These are phyloP conservation scores for Cryphonectria naterciae DNA, from an alignment of 2,329 filamentous ascomycete species.

Conservation along the genomic window DNA sequence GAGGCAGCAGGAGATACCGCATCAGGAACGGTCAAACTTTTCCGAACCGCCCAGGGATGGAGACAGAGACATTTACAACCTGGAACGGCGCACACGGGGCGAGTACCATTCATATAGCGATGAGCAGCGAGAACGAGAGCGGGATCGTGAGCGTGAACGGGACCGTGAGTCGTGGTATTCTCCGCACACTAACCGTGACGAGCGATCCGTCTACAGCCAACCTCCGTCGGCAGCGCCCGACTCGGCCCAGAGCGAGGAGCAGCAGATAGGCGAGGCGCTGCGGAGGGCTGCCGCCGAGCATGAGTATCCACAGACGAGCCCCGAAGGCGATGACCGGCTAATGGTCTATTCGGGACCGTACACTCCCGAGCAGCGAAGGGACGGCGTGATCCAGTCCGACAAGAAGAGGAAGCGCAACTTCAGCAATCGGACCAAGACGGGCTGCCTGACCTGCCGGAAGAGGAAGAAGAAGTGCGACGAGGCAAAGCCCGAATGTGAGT, in stretches of 20 bases:
- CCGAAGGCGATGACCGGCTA: constrained; percentile 56
- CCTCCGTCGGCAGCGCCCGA: constrained; percentile 50
- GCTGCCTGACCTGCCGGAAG: constrained; percentile 87
- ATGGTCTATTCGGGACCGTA: constrained; percentile 48
- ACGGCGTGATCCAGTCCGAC: constrained; percentile 59
- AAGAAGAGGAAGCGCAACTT: constrained; percentile 81
- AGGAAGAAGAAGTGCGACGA: constrained; percentile 99
- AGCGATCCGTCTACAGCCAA: constrained; percentile 50
- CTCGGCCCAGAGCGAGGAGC: constrained; percentile 55
- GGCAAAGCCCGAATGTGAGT: constrained; percentile 86
- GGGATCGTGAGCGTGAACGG: constrained; percentile 49
- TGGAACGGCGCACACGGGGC: constrained; percentile 36
- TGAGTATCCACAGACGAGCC: constrained; percentile 58
- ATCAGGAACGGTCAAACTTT: constrained; percentile 26
- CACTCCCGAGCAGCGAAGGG: constrained; percentile 52
- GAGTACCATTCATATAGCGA: constrained; percentile 50
- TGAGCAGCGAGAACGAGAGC: constrained; percentile 48
- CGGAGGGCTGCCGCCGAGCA: constrained; percentile 50
- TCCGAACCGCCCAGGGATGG: constrained; percentile 32
- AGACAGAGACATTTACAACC: constrained; percentile 29
- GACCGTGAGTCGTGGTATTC: constrained; percentile 56
- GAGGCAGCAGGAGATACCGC: constrained; percentile 41
- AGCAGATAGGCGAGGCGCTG: constrained; percentile 50
- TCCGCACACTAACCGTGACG: constrained; percentile 49
- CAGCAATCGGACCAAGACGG: constrained; percentile 94